Evolutionary conservation across 192 early-diverging fungal species (phyloP).

Genomic region (Cladochytrium replicatum): DNA sequence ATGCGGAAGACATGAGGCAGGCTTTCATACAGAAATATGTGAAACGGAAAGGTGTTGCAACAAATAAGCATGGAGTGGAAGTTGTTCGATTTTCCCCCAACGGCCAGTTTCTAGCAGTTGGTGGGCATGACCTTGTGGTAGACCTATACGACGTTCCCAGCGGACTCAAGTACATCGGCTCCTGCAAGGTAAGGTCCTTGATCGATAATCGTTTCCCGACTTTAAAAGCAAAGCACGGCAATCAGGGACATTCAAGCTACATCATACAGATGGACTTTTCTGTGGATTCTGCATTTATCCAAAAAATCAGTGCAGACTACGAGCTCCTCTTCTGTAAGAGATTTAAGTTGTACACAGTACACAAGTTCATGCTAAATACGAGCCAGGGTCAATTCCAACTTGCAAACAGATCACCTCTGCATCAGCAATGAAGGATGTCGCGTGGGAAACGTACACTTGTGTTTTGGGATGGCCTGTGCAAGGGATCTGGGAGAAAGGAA

Average conservation of each 20-base stretch:
- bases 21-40: conserved; percentile 16
- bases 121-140: conserved; percentile 7
- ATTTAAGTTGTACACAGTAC: no score
- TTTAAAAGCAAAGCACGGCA: background rate
- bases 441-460: conserved; percentile 5
- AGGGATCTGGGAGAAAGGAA: conserved; percentile 3
- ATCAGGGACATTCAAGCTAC: conserved; percentile 14
- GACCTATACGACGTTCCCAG: conserved; percentile 12
- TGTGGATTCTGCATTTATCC: background rate
- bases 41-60: conserved; percentile 3
- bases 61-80: conserved; percentile 6
- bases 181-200: conserved; percentile 4
- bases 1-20: conserved; percentile 10
- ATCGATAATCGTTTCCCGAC: background rate
- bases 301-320: conserved; percentile 6
- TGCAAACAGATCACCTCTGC: conserved; percentile 1
- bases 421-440: background rate
- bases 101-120: conserved; percentile 13
- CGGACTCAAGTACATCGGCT: conserved; percentile 3
- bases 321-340: conserved; percentile 12
- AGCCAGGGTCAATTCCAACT: no score
- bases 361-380: no score
- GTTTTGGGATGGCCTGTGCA: background rate
- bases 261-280: conserved; percentile 18
- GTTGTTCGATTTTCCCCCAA: conserved; percentile 16